These are phyloP conservation scores for Populus simonii DNA, from an alignment of 345 rosid genomes.

Conservation along the genomic window DNA sequence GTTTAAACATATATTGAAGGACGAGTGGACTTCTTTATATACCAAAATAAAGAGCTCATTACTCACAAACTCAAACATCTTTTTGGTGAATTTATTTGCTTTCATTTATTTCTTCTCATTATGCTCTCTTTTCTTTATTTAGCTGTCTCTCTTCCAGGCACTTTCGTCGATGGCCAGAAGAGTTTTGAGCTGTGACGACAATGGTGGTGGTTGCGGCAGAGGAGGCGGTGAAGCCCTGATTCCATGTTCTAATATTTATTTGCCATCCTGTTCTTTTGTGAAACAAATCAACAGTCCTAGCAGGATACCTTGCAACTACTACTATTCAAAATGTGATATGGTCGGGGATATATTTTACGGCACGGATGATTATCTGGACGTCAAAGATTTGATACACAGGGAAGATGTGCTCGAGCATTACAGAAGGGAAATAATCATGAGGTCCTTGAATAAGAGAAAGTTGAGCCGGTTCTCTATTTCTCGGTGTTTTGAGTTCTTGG, in stretches of 20 bases:
- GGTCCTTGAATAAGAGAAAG: conserved; percentile 2
- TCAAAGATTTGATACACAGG: conserved; percentile 7
- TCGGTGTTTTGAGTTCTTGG: conserved; percentile 20
- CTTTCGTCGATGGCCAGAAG: neutral
- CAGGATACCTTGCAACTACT: neutral
- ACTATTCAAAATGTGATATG: neutral
- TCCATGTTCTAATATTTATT: neutral
- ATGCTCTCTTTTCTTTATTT: neutral
- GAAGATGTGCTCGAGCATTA: conserved; percentile 32
- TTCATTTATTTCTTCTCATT: neutral
- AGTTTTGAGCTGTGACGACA: neutral
- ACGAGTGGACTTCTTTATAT: no score
- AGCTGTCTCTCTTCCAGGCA: neutral
- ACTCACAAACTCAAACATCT: no score
- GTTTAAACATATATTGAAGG: no score
- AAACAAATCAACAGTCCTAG: neutral
- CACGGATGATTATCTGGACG: conserved; percentile 15
- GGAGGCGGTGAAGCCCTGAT: neutral
- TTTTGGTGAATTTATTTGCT: neutral
- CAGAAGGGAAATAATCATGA: conserved; percentile 17
- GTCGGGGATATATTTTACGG: conserved; percentile 27
- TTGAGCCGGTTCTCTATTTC: neutral
- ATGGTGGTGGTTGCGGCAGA: neutral
- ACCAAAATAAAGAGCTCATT: no score
- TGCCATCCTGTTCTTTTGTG: neutral